Conservation (phyloP, 345 rosid species). For the Excoecaria cochinchinensis region DNA sequence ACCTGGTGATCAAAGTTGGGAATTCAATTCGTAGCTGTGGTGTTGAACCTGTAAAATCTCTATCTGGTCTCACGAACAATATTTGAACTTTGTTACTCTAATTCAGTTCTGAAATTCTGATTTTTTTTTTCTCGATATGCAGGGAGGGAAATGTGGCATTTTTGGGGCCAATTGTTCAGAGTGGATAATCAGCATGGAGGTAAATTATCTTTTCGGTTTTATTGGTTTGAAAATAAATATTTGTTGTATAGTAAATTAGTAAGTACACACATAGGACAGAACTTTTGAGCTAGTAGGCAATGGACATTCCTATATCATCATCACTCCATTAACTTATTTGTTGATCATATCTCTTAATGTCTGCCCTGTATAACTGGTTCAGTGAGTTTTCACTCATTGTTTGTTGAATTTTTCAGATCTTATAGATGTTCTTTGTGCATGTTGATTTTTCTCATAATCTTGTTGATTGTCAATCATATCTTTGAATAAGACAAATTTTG, state of each 20-base stretch:
- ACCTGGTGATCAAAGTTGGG: constrained; percentile 76
- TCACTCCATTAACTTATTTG: not conserved
- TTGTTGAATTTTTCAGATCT: not conserved
- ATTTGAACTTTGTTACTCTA: not conserved
- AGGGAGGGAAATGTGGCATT: constrained; percentile 90
- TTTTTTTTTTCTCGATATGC: constrained; percentile 17
- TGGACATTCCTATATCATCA: not conserved
- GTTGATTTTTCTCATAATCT: not conserved
- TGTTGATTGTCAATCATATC: no score
- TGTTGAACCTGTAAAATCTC: constrained; percentile 57
- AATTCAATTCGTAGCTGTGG: constrained; percentile 81
- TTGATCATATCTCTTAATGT: not conserved
- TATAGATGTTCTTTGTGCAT: not conserved
- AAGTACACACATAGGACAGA: not conserved
- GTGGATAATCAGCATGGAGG: constrained; percentile 99
- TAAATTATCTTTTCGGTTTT: constrained; percentile 23
- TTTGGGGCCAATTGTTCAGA: constrained; percentile 85
- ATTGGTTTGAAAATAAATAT: not conserved
- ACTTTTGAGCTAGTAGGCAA: not conserved
- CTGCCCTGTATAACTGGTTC: not conserved
- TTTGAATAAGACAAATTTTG: not conserved
- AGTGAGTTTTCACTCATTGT: not conserved
- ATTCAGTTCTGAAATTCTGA: not conserved
- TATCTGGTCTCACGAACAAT: not conserved
- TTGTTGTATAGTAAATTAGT: not conserved